A percentile compares a stretch with the other conserved stretches of the same genome.
These are phyloP conservation scores for Aspergillus sp. DNA, from an alignment of 2,329 filamentous ascomycete species.

Conservation along the genomic window DNA sequence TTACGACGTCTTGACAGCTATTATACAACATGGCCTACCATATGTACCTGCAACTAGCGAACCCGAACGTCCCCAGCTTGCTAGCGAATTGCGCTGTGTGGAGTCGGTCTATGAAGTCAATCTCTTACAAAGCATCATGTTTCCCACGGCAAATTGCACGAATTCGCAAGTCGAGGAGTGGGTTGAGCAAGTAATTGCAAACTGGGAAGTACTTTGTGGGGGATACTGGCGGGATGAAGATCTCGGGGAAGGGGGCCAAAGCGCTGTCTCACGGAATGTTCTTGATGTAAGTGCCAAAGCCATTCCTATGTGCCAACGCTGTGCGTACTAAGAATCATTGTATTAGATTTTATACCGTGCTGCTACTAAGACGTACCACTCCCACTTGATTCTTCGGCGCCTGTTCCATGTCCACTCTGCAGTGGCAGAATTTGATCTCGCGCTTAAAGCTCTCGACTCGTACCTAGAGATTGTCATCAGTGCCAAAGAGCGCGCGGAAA, in stretches of 20 bases:
- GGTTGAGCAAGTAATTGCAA: constrained; percentile 69
- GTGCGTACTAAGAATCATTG: constrained; percentile 10
- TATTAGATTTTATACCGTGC: constrained; percentile 73
- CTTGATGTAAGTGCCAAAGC: constrained; percentile 52
- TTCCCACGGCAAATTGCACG: constrained; percentile 74
- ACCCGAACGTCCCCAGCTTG: constrained; percentile 56
- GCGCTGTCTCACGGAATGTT: constrained; percentile 65
- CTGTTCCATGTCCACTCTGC: constrained; percentile 83
- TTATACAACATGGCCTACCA: constrained; percentile 52
- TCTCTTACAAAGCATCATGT: constrained; percentile 69
- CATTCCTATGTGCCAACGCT: neutral
- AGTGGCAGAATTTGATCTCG: constrained; percentile 84
- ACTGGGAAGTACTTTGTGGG: constrained; percentile 79
- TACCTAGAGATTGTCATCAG: constrained; percentile 84
- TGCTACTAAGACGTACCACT: constrained; percentile 91
- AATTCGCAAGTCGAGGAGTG: constrained; percentile 77
- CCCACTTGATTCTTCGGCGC: constrained; percentile 75
- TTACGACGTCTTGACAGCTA: constrained; percentile 69
- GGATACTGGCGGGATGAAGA: constrained; percentile 73
- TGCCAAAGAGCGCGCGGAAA: constrained; percentile 75
- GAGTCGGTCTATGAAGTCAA: constrained; percentile 74
- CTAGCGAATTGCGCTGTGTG: constrained; percentile 69
- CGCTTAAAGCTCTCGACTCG: constrained; percentile 83
- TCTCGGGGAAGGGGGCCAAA: constrained; percentile 72
- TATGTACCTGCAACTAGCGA: constrained; percentile 31